Conservation (phyloP, 441 rosid genomes). For the Aquilaria agallochum region DNA sequence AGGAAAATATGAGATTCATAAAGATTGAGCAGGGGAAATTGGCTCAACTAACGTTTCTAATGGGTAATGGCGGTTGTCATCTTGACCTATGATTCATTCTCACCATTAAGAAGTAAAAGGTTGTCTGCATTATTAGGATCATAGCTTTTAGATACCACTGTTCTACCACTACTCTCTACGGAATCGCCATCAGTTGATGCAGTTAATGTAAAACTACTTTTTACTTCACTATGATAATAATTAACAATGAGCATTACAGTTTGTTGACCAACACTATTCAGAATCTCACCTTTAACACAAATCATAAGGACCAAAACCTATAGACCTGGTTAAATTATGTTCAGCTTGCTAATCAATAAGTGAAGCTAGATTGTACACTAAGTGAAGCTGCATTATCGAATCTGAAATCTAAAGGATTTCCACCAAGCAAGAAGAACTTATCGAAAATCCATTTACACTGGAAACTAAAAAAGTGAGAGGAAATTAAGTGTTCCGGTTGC, state of each 20-base stretch:
- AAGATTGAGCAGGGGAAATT: too few relatives aligned
- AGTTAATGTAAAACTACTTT: slow-evolving; percentile 87
- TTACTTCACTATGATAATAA: slow-evolving; percentile 75
- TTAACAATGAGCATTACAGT: slow-evolving; percentile 16
- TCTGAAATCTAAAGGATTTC: slow-evolving; percentile 97
- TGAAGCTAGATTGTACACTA: slow-evolving; percentile 72
- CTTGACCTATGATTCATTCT: too few relatives aligned
- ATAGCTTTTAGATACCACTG: slow-evolving; percentile 54
- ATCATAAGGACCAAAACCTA: slow-evolving; percentile 82
- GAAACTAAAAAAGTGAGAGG: slow-evolving; percentile 16
- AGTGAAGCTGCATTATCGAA: slow-evolving; percentile 67
- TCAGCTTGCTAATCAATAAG: too few relatives aligned
- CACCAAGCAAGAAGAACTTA: slow-evolving; percentile 61
- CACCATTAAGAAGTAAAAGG: slow-evolving; percentile 51
- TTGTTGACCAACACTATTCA: slow-evolving; percentile 15
- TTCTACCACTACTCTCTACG: slow-evolving; percentile 96
- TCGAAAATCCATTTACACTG: slow-evolving; percentile 11
- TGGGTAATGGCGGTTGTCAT: too few relatives aligned
- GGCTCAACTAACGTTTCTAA: too few relatives aligned
- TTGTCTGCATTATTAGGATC: slow-evolving; percentile 95
- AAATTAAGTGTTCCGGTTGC: slow-evolving; percentile 9
- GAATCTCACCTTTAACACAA: slow-evolving; percentile 26
- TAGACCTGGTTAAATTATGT: slow-evolving; percentile 20
- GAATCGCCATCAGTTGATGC: slow-evolving; percentile 97
- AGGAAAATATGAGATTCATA: too few relatives aligned